Base-by-base conservation (phyloP, 2,329 filamentous ascomycete genomes). In the Alternaria panax region DNA sequence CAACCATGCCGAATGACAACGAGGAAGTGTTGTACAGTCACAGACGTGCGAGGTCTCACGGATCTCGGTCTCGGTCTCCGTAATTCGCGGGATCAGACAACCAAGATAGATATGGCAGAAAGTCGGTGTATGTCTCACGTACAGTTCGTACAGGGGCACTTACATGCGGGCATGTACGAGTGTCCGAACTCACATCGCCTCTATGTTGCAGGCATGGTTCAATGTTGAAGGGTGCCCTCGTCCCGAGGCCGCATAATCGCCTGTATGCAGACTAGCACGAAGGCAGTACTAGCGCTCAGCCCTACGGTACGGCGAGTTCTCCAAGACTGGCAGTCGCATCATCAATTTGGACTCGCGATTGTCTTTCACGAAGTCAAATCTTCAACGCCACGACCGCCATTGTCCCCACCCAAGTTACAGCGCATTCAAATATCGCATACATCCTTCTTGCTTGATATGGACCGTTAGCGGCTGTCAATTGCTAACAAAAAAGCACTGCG, bases 281-380 rank as follows among this genome's bases (percentile, higher is more conserved):
- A 42, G 36, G 41, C 8, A 22, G 42, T 25, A n/a, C 54, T 61
- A 58, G 51, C 54, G 38, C 12, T 47, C 57, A 57, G 59, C 54
- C 62, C 51, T 60, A 53, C 47, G n/a, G n/a, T n/a, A n/a, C n/a
- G n/a, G n/a, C n/a, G n/a, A n/a, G n/a, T n/a, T n/a, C n/a, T n/a
- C n/a, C n/a, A n/a, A n/a, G n/a, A n/a, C n/a, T 38, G 7, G 27
- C 20, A 30, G 45, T 59, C 62, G 63, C 61, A 65, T 62, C 63
- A 64, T 54, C 52, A 57, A 62, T 27, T 45, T 47, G 46, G 43
- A 46, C 34, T 56, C 41, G n/a, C 18, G 5, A 34, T 50, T 46
- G 28, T 32, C 40, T 40, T 34, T 40, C 40, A 38, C 46, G 16
- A 42, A 42, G 32, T 25, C 34, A 45, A 25, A 50, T 32, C 7